Percentiles rank a stretch among this genome's conserved stretches.
These are phyloP conservation scores for Colletotrichum sp. DNA, from an alignment of 2,329 filamentous ascomycete species.

Conservation along the genomic window DNA sequence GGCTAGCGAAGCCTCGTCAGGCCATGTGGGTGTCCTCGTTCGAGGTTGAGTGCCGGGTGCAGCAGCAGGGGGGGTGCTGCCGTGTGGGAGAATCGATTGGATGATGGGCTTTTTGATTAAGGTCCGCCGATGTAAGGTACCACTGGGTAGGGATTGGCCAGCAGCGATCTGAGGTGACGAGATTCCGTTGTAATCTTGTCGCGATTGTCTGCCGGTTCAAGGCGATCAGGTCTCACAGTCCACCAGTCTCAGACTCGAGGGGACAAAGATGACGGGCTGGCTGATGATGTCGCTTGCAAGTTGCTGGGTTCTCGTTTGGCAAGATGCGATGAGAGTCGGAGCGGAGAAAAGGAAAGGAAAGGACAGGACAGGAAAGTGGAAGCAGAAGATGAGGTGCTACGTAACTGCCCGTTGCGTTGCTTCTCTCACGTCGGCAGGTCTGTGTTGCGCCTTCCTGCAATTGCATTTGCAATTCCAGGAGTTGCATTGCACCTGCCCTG, in stretches of 20 bases:
- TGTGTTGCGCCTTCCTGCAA: neutral
- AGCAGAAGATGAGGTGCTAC: neutral
- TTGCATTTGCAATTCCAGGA: neutral
- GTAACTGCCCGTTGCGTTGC: neutral
- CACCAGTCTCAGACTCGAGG: neutral
- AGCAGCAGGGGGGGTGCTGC: neutral
- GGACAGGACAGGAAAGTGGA: neutral
- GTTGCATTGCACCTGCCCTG: neutral
- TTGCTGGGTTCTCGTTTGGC: neutral
- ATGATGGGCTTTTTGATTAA: constrained; percentile 10
- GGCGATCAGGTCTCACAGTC: neutral
- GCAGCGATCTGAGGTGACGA: neutral
- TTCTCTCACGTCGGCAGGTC: neutral
- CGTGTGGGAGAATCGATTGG: constrained; percentile 17
- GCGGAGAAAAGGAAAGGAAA: neutral
- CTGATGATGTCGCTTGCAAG: neutral
- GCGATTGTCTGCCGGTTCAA: neutral
- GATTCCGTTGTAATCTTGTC: neutral
- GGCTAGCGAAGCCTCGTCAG: constrained; percentile 16
- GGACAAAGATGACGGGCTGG: neutral
- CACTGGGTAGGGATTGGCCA: constrained; percentile 7
- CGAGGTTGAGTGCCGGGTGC: constrained; percentile 23
- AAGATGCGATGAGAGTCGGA: neutral
- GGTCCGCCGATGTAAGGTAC: constrained; percentile 13
- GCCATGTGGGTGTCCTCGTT: constrained; percentile 22